phyloP scores from a whole-genome alignment of 805 yeast species.

The Scheffersomyces coipomensis region DNA sequence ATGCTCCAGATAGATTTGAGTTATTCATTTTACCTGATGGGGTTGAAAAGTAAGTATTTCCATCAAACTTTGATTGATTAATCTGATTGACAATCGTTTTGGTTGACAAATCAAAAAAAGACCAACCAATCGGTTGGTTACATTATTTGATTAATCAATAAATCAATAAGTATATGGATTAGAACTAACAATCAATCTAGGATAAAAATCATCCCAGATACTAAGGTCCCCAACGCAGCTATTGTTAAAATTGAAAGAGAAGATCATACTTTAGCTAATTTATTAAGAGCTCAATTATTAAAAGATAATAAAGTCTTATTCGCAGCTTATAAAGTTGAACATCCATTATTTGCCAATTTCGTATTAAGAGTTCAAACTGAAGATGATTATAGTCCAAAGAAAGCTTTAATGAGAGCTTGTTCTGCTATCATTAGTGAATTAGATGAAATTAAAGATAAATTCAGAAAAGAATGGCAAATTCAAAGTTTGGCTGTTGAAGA shows the following conservation, averaged over 20 bases:
- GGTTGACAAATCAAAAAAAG: slow-evolving; percentile 13
- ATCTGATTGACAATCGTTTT: neutral
- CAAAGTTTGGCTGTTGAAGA: slow-evolving; percentile 31
- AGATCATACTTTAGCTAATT: slow-evolving; percentile 94
- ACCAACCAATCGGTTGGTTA: neutral
- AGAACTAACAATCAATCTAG: no score
- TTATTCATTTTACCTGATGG: slow-evolving; percentile 97
- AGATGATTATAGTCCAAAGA: slow-evolving; percentile 89
- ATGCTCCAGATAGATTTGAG: slow-evolving; percentile 99
- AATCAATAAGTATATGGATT: no score
- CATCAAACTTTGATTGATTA: neutral
- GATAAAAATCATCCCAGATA: slow-evolving; percentile 85
- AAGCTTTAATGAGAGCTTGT: slow-evolving; percentile 89
- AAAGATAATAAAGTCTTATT: slow-evolving; percentile 87
- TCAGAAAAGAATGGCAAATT: slow-evolving; percentile 90
- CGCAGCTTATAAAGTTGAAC: slow-evolving; percentile 97
- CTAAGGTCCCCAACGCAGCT: slow-evolving; percentile 93
- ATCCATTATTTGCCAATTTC: slow-evolving; percentile 94
- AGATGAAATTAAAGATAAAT: slow-evolving; percentile 69
- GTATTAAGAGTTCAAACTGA: slow-evolving; percentile 94
- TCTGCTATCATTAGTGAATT: slow-evolving; percentile 77
- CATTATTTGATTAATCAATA: neutral
- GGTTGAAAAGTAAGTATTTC: slow-evolving; percentile 72
- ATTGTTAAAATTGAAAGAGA: slow-evolving; percentile 92
- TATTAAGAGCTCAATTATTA: slow-evolving; percentile 81